These are phyloP conservation scores for Monosporascus sp. DNA, from an alignment of 2,329 filamentous ascomycete genomes.

Conservation along the genomic window DNA sequence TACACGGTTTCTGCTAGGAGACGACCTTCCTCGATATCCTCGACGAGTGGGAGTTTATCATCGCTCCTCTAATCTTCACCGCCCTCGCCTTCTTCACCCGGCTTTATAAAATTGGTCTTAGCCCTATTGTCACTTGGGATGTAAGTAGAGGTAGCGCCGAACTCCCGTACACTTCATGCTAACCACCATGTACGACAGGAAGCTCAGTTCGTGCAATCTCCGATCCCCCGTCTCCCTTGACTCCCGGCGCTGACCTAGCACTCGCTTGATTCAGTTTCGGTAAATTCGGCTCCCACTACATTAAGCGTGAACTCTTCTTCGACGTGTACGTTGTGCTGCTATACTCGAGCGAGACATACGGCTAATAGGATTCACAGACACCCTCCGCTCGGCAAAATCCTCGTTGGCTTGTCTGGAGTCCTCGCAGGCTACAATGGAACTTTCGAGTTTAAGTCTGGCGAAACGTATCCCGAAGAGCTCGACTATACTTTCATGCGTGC, in stretches of 20 bases:
- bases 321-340: conserved; percentile 46
- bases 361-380: conserved; percentile 32
- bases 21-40: conserved; percentile 58
- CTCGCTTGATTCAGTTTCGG: conserved; percentile 57
- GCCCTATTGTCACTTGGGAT: conserved; percentile 62
- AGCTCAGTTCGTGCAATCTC: conserved; percentile 48
- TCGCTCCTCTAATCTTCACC: conserved; percentile 57
- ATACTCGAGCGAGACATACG: conserved; percentile 2
- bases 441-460: conserved; percentile 98
- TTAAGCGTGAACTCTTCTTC: conserved; percentile 99
- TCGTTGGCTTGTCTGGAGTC: conserved; percentile 93
- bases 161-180: conserved; percentile 3
- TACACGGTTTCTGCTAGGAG: conserved; percentile 29
- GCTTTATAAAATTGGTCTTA: conserved; percentile 64
- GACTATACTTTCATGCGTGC: conserved; percentile 98
- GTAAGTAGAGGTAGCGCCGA: conserved; percentile 19
- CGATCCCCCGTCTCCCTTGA: conserved; percentile 3
- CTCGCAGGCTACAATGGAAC: conserved; percentile 97
- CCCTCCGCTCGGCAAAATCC: conserved; percentile 95
- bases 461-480: conserved; percentile 86
- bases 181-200: conserved; percentile 29
- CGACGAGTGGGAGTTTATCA: conserved; percentile 56
- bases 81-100: conserved; percentile 60
- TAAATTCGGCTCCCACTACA: conserved; percentile 98
- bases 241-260: conserved; percentile 20